Evolutionary conservation across 192 early-diverging fungal species (phyloP), one percentile per base, ranked within the genome.

Genomic region (Coemansia reversa): DNA sequence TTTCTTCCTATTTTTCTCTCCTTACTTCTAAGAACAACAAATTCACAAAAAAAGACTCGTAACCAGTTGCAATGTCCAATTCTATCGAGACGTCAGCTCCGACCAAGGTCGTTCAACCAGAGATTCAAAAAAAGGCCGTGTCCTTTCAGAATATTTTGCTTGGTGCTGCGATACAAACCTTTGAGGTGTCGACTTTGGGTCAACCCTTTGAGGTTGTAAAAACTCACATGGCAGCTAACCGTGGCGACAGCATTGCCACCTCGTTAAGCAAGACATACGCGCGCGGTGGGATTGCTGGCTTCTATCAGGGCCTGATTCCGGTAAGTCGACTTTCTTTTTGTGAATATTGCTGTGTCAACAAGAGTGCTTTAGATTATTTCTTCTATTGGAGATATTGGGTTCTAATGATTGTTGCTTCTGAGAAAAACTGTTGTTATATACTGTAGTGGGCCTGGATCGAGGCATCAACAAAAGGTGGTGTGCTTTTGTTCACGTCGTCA

Each of bases 121-220:
- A 32, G 51, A 64, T 92, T 19, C 69, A 86, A 67, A 97, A 98
- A 83, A 96, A 98, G 74, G 82, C 92, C 35, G 68, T 96, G 57
- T 91, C 89, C 52, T 96, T 86, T 75, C 74, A 78, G 52, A 98
- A 98, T 75, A 85, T 98, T 42, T 87, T 88, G 14, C 77, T 97
- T 35, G 94, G 95, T 52, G 95, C 92, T 35, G 89, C 88, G 82
- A 91, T 91, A 71, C 89, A 92, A 80, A 85, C 88, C 66, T 96
- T 98, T 72, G 94, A 96, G 72, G 90, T 92, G 24, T 91, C 91
- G 22, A 94, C 94, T 7, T 86, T 95, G 25, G 93, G 94, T 23
- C 94, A 96, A 75, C 95, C 95, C 32, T 97, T 97, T 76, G 94
- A 97, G 83, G 95, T 97, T 23, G 76, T 94, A 68, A 97, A 97